Conservation (phyloP, 306 rosid species). For the Oemleria cerasiformis region DNA sequence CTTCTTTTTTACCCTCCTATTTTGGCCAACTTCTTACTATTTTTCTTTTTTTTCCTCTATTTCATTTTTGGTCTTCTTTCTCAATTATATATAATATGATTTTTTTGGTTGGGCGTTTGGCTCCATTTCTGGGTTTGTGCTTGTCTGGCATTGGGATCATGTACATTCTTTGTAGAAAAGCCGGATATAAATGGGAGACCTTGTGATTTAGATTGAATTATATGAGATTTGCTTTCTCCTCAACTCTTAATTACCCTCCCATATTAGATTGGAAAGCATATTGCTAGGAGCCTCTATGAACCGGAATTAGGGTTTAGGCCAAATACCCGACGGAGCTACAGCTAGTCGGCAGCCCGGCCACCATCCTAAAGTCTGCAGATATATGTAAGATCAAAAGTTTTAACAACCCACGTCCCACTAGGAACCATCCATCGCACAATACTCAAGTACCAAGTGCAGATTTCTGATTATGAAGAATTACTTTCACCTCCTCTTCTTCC, state of each 20-base stretch:
- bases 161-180: constrained; percentile 57
- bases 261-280: too few species aligned
- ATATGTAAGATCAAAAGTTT: too few species aligned
- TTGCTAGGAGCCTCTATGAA: too few species aligned
- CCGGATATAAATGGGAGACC: constrained; percentile 22
- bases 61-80: constrained; percentile 20
- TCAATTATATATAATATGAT: constrained; percentile 23
- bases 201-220: constrained; percentile 31
- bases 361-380: too few species aligned
- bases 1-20: constrained; percentile 3
- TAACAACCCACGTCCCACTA: too few species aligned
- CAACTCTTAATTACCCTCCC: not conserved
- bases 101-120: constrained; percentile 24
- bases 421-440: too few species aligned
- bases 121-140: constrained; percentile 40
- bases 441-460: too few species aligned
- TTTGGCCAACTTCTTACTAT: constrained; percentile 35
- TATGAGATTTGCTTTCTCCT: not conserved
- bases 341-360: too few species aligned
- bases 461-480: too few species aligned
- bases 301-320: too few species aligned
- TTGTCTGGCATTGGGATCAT: constrained; percentile 51
- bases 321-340: too few species aligned
- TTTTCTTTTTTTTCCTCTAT: constrained; percentile 15
- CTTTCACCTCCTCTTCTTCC: too few species aligned